Percentiles rank a stretch among this genome's conserved stretches.
Evolutionary conservation across 371 early-diverging fungal species (phyloP).

Genomic region (Mucor irregularis): DNA sequence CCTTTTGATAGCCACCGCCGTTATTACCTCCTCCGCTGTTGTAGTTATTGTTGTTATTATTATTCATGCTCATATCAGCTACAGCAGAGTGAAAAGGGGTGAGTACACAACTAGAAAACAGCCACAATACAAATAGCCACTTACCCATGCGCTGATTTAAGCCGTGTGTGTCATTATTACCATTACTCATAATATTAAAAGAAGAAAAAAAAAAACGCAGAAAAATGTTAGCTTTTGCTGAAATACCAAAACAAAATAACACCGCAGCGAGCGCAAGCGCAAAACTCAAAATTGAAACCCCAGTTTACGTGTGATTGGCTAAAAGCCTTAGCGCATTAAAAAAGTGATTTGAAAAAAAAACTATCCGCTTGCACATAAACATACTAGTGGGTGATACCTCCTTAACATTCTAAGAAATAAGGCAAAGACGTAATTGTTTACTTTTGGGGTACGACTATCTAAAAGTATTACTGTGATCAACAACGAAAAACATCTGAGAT

Average conservation of each 20-base stretch:
- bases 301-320: too few species aligned
- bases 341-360: too few species aligned
- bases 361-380: too few species aligned
- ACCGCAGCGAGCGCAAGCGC: too few species aligned
- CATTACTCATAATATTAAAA: constrained; percentile 11
- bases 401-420: too few species aligned
- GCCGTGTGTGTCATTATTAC: constrained; percentile 11
- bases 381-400: too few species aligned
- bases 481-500: too few species aligned
- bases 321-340: too few species aligned
- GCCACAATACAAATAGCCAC: background rate
- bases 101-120: background rate
- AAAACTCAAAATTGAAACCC: too few species aligned
- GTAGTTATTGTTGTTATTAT: constrained; percentile 35
- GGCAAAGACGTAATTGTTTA: too few species aligned
- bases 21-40: background rate
- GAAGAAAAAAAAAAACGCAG: constrained; percentile 1
- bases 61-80: constrained; percentile 72
- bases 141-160: constrained; percentile 27
- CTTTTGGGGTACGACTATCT: too few species aligned
- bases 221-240: background rate
- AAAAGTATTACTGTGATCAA: too few species aligned
- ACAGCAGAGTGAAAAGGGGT: background rate
- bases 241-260: background rate
- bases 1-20: constrained; percentile 11